phyloP scores from a whole-genome alignment of 345 rosid genomes.

The Viola odorata region DNA sequence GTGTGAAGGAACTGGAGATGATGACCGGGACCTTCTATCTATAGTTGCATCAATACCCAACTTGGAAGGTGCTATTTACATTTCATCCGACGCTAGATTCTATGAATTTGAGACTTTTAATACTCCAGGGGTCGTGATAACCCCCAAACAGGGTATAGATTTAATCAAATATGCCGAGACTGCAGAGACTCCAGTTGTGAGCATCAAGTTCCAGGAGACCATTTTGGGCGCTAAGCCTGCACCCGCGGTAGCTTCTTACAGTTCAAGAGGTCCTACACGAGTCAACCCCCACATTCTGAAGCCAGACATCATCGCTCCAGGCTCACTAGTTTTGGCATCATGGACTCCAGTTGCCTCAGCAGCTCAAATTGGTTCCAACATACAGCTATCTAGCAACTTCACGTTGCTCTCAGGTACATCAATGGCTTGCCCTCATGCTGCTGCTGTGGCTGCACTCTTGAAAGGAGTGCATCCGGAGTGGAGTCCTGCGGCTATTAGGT shows the following conservation, averaged over 20 bases:
- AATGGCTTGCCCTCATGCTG: constrained; percentile 54
- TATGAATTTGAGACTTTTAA: neutral
- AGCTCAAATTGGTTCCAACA: constrained; percentile 6
- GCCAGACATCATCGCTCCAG: constrained; percentile 58
- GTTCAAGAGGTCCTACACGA: constrained; percentile 48
- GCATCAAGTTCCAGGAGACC: constrained; percentile 37
- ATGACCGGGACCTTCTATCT: neutral
- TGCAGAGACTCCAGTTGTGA: constrained; percentile 2
- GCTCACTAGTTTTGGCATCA: constrained; percentile 40
- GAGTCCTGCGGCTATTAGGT: constrained; percentile 51
- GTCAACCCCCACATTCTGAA: constrained; percentile 44
- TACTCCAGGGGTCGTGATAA: constrained; percentile 16
- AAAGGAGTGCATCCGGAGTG: constrained; percentile 46
- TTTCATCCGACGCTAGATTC: constrained; percentile 17
- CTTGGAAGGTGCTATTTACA: constrained; percentile 29
- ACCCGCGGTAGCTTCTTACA: constrained; percentile 35
- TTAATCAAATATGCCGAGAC: constrained; percentile 15
- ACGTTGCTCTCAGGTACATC: constrained; percentile 51
- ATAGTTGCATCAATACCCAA: constrained; percentile 8
- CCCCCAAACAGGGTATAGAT: constrained; percentile 7
- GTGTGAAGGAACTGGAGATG: constrained; percentile 21
- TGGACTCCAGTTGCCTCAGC: constrained; percentile 25
- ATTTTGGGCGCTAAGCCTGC: constrained; percentile 27
- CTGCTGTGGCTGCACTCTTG: constrained; percentile 49
- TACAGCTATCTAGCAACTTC: constrained; percentile 24